A percentile compares a stretch with the other conserved stretches of the same genome.
Conservation (phyloP, 441 rosid species). For the Flueggea neowawraea region DNA sequence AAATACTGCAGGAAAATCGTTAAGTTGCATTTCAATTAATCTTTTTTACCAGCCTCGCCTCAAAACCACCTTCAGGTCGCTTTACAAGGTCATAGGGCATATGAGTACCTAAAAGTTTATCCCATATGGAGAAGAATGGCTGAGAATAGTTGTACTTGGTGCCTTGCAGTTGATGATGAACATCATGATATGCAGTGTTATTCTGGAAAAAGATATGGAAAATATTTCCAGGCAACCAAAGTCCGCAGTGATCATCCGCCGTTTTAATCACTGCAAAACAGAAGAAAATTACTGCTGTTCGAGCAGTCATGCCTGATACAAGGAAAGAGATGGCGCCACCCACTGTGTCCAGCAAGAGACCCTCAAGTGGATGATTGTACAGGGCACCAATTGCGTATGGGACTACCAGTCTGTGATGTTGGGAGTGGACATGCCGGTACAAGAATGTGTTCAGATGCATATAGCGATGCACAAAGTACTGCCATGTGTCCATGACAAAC, state of each 20-base stretch:
- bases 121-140: slow-evolving; percentile 78
- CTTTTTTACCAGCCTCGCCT: slow-evolving; percentile 50
- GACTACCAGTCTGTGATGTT: slow-evolving; percentile 66
- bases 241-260: slow-evolving; percentile 74
- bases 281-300: slow-evolving; percentile 64
- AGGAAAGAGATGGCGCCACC: slow-evolving; percentile 73
- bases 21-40: slow-evolving; percentile 19
- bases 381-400: slow-evolving; percentile 74
- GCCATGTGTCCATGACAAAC: slow-evolving; percentile 77
- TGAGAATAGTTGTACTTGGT: slow-evolving; percentile 71
- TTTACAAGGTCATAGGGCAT: slow-evolving; percentile 51
- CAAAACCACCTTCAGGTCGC: slow-evolving; percentile 63
- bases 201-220: slow-evolving; percentile 59
- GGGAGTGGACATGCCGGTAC: slow-evolving; percentile 70
- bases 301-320: slow-evolving; percentile 70
- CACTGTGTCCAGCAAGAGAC: slow-evolving; percentile 59
- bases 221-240: slow-evolving; percentile 69
- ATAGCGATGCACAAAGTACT: slow-evolving; percentile 67
- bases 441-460: slow-evolving; percentile 78
- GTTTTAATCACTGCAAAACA: slow-evolving; percentile 68
- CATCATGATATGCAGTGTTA: slow-evolving; percentile 78
- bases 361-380: slow-evolving; percentile 70
- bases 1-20: slow-evolving; percentile 12
- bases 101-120: slow-evolving; percentile 63
- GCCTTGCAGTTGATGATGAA: slow-evolving; percentile 78